These are phyloP conservation scores for Salvia rosmarinus DNA, from an alignment of 257 asterid genomes.

Conservation along the genomic window DNA sequence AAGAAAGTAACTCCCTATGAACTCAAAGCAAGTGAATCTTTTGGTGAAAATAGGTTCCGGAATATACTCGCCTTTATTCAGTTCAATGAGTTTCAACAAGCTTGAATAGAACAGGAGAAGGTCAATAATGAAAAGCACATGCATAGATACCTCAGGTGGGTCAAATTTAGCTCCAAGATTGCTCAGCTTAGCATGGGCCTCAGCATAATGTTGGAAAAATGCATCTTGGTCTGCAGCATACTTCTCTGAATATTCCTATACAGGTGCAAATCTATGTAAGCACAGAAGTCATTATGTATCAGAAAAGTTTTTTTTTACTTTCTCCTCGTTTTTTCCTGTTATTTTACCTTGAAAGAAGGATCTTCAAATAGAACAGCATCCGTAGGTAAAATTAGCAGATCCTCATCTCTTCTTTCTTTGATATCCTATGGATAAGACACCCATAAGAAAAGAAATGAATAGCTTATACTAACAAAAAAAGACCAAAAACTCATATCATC, in stretches of 20 bases:
- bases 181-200: slow-evolving; percentile 97
- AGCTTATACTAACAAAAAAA: slow-evolving; percentile 16
- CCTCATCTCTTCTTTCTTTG: slow-evolving; percentile 80
- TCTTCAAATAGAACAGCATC: slow-evolving; percentile 95
- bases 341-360: slow-evolving; percentile 85
- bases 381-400: slow-evolving; percentile 91
- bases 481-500: slow-evolving; percentile 1
- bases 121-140: background rate
- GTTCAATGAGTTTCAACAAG: slow-evolving; percentile 14
- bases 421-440: slow-evolving; percentile 62
- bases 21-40: slow-evolving; percentile 4
- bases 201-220: slow-evolving; percentile 88
- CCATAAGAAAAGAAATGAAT: slow-evolving; percentile 30
- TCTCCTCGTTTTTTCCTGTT: background rate
- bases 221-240: slow-evolving; percentile 90
- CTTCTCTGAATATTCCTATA: slow-evolving; percentile 87
- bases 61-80: background rate
- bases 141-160: slow-evolving; percentile 79
- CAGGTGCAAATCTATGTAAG: slow-evolving; percentile 13
- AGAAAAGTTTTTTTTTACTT: background rate
- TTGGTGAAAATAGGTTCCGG: background rate
- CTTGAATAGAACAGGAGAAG: background rate
- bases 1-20: slow-evolving; percentile 4
- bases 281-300: slow-evolving; percentile 27
- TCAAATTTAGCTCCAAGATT: slow-evolving; percentile 94